phyloP scores from a whole-genome alignment of 2,329 filamentous ascomycete genomes.

The Exophiala mesophila region DNA sequence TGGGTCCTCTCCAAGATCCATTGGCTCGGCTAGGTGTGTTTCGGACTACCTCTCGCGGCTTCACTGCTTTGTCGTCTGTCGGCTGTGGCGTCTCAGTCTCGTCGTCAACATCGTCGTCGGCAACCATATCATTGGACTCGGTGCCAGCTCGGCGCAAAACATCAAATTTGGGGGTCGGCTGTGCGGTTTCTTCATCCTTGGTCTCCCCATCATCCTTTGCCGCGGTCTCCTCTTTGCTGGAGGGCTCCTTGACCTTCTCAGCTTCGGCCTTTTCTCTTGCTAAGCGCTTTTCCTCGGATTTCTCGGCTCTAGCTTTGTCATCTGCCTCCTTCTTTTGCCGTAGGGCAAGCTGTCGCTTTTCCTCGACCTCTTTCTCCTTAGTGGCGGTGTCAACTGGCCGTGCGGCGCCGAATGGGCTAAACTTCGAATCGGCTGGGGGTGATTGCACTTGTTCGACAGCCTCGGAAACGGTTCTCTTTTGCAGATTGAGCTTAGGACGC shows the following conservation, averaged over 20 bases:
- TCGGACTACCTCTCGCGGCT: conserved; percentile 52
- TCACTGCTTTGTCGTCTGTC: conserved; percentile 45
- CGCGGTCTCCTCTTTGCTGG: conserved; percentile 34
- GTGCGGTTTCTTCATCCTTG: conserved; percentile 17
- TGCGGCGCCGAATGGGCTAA: conserved; percentile 89
- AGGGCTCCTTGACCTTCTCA: conserved; percentile 43
- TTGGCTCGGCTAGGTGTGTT: conserved; percentile 38
- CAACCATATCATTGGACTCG: conserved; percentile 44
- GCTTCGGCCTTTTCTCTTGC: conserved; percentile 62
- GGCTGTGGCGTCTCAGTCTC: conserved; percentile 38
- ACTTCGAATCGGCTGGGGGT: conserved; percentile 64
- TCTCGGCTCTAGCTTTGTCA: conserved; percentile 74
- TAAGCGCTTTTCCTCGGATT: conserved; percentile 57
- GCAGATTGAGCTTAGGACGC: conserved; percentile 79
- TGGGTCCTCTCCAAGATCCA: conserved; percentile 38
- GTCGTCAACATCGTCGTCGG: conserved; percentile 45
- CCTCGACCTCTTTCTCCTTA: conserved; percentile 82
- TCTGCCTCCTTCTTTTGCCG: conserved; percentile 83
- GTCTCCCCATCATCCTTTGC: conserved; percentile 18
- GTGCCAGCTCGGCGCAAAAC: conserved; percentile 50
- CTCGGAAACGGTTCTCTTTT: conserved; percentile 87
- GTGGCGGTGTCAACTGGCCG: conserved; percentile 89
- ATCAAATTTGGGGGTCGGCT: conserved; percentile 47
- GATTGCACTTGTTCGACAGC: conserved; percentile 48
- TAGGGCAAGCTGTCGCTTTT: conserved; percentile 69